phyloP scores from a whole-genome alignment of 176 grass and related monocot species.

The Microstegium vimineum region DNA sequence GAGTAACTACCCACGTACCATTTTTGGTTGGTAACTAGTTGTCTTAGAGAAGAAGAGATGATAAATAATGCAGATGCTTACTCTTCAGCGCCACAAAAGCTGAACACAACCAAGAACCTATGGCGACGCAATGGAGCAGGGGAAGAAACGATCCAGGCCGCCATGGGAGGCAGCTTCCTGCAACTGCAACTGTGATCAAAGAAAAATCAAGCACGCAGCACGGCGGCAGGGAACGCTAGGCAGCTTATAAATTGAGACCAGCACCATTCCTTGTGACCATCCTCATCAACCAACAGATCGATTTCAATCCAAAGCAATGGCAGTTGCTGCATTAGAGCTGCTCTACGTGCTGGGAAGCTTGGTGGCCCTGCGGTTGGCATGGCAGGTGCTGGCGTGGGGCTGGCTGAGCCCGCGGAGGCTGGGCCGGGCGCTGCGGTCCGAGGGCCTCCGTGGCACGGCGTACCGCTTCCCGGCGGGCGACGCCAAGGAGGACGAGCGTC shows the following conservation, averaged over 20 bases:
- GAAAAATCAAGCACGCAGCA: no score
- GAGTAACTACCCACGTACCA: background rate
- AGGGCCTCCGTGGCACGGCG: no score
- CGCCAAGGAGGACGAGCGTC: no score
- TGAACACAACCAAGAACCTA: background rate
- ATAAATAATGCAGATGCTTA: background rate
- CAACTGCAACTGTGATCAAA: no score
- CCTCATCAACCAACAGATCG: no score
- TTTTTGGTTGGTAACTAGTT: background rate
- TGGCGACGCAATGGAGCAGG: background rate
- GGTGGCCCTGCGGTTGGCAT: background rate
- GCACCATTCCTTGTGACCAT: no score
- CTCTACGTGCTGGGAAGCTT: no score
- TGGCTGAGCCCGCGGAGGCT: slow-evolving; percentile 10
- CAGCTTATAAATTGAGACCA: no score
- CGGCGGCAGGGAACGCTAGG: no score
- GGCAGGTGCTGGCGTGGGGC: background rate
- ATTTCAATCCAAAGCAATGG: no score
- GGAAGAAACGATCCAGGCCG: background rate
- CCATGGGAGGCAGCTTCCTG: background rate
- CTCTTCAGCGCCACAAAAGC: background rate
- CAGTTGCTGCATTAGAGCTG: no score
- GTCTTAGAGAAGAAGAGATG: background rate
- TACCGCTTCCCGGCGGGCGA: no score
- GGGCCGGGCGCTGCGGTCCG: background rate